phyloP scores from a whole-genome alignment of 768 basidiomycete genomes.

The Leccinum rimulosum region DNA sequence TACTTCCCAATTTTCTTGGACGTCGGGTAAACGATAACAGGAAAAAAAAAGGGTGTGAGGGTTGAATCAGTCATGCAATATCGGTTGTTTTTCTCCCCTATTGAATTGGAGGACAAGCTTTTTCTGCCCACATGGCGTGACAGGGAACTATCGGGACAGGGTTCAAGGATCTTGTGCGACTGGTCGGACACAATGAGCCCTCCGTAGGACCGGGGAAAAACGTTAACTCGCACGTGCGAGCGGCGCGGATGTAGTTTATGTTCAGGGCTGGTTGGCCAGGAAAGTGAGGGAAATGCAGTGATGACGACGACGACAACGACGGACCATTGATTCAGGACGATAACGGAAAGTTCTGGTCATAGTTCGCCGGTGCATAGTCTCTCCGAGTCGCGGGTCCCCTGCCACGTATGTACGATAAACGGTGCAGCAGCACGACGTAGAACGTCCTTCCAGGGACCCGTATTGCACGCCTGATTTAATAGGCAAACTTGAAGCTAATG shows the following conservation, averaged over 20 bases:
- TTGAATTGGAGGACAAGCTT: background rate
- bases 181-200: background rate
- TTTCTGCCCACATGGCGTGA: background rate
- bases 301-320: background rate
- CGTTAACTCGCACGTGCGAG: background rate
- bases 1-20: constrained; percentile 1
- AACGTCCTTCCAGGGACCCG: background rate
- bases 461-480: background rate
- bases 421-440: background rate
- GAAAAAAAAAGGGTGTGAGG: background rate
- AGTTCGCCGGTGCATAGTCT: background rate
- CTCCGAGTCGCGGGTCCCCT: background rate
- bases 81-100: background rate
- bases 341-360: background rate
- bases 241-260: background rate
- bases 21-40: background rate
- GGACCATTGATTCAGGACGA: background rate
- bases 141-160: background rate
- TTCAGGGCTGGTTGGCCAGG: background rate
- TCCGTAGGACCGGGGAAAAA: background rate
- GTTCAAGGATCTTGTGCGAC: background rate
- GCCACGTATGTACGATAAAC: background rate
- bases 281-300: background rate
- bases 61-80: background rate
- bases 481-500: background rate